These are phyloP conservation scores for Pinguiococcus pyrenoidosus DNA, from an alignment of 108 stramenopile genomes.

Conservation along the genomic window DNA sequence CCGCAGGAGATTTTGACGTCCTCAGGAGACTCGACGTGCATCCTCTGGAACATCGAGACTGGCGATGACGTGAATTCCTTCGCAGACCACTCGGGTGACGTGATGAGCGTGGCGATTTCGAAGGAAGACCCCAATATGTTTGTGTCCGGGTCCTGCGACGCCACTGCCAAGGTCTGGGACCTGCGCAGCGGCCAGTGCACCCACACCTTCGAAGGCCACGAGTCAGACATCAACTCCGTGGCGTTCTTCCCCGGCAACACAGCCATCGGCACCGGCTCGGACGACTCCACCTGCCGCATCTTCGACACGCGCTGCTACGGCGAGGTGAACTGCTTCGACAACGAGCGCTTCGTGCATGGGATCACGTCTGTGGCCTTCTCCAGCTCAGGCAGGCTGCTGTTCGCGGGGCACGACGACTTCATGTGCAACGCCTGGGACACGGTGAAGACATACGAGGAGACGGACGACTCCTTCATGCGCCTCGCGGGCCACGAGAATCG, in stretches of 20 bases:
- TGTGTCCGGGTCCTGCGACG: slow-evolving; percentile 72
- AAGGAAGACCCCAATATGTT: slow-evolving; percentile 60
- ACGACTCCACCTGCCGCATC: slow-evolving; percentile 81
- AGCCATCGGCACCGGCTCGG: slow-evolving; percentile 75
- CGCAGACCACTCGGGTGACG: slow-evolving; percentile 71
- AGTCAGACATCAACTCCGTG: slow-evolving; percentile 90
- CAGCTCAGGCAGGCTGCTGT: slow-evolving; percentile 60
- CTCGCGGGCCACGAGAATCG: slow-evolving; percentile 8
- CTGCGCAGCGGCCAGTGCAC: slow-evolving; percentile 54
- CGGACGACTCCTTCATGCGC: background rate
- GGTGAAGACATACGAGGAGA: background rate
- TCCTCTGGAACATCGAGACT: slow-evolving; percentile 68
- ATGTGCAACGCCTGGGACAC: slow-evolving; percentile 56
- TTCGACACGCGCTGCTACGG: slow-evolving; percentile 86
- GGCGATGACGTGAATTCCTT: slow-evolving; percentile 54
- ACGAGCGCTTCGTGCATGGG: too few relatives aligned
- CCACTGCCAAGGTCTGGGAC: slow-evolving; percentile 89
- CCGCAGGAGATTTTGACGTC: slow-evolving; percentile 59
- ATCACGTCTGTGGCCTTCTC: slow-evolving; percentile 63
- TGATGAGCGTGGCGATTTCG: slow-evolving; percentile 57
- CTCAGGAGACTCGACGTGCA: slow-evolving; percentile 76
- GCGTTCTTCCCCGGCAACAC: slow-evolving; percentile 83
- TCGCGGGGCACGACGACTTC: slow-evolving; percentile 70
- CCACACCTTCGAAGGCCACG: slow-evolving; percentile 84
- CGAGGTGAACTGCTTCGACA: slow-evolving; percentile 37